Evolutionary conservation across 2,329 filamentous ascomycete genomes (phyloP), one percentile per base, ranked within the genome.

Genomic region (Penicillium sp.): DNA sequence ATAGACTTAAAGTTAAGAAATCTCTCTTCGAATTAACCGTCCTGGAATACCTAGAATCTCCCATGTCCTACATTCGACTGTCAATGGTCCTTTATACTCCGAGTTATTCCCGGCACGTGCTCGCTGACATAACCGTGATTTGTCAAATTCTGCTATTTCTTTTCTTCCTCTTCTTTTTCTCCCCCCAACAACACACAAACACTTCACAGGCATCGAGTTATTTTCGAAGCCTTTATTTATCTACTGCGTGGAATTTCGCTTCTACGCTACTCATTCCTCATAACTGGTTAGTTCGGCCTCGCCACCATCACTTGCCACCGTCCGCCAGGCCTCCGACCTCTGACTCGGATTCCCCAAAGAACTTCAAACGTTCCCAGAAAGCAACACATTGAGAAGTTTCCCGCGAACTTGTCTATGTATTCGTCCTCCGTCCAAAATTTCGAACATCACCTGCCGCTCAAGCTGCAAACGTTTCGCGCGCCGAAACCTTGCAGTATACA

Each of bases 391-490:
- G 62, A 63, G 62, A 60, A 63, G 61, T 64, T 61, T 59, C 45
- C 64, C 61, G 73, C 70, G 67, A 69, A 73, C 66, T 80, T 88
- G 91, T 96, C 89, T 95, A 96, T 96, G 91, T 96, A 96, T 96
- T 91, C 91, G 90, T 88, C 90, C 90, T 88, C 89, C 86, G 85
- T 85, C 86, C 86, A 89, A 89, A 86, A 91, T 87, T 91, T 90
- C 86, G 90, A 87, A 90, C 88, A 93, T 87, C 86, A 88, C 81
- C 87, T 87, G 85, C 90, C 90, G 83, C 86, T 90, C 83, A 90
- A 91, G 89, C 90, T 95, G 89, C 91, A 92, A 86, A 83, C 88
- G 85, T 95, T 95, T 90, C 91, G 91, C 89, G 84, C 87, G 86
- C 87, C 89, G 84, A 95, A 90, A 86, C 89, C 87, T 83, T 90